Evolutionary conservation across 2,329 filamentous ascomycete genomes (phyloP), one percentile per base, ranked within the genome.

Genomic region (Aspergillus amoenus): DNA sequence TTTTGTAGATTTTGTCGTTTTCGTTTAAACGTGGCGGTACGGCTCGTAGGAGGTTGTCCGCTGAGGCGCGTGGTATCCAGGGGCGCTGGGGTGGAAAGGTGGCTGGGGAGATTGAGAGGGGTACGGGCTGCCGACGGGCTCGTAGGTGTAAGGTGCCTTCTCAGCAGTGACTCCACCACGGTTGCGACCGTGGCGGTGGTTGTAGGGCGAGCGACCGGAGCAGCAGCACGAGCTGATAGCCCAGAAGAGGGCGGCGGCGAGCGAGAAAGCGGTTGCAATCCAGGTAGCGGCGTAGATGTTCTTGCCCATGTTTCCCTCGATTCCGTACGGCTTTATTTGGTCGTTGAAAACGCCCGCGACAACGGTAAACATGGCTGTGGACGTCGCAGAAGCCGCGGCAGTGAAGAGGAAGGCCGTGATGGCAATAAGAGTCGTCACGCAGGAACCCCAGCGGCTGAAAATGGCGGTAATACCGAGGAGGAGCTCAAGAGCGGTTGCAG

Each of bases 211-310:
- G 66, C 82, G 80, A 46, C 91, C 90, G 66, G 84, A 86, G 82
- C 93, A 96, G 85, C 93, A 97, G 88, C 93, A 97, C 68, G 89
- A 84, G 74, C 87, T 91, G 74, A 95, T 85, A 70, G 93, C 79
- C 93, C 94, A 97, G 88, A 97, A 97, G 71, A 96, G 77, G 62
- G 84, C 85, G 7, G 89, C 88, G 42, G 75, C 90, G 34, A 94
- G 71, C 60, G 88, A 88, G 71, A 95, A 92, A 27, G 84, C 89
- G 40, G 88, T 88, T 43, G 87, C 88, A 59, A 97, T 80, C 91
- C 93, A 97, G 66, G 89, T 84, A 18, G 86, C 78, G 37, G 82
- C 82, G 54, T 94, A 85, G 78, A 89, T 93, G 58, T 81, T 78
- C 30, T 73, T 84, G 77, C 92, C 89, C 71, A 95, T 77, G 50